Base-by-base conservation (phyloP, 176 grass and related monocot genomes). In the Hsuehochloa calcarea region DNA sequence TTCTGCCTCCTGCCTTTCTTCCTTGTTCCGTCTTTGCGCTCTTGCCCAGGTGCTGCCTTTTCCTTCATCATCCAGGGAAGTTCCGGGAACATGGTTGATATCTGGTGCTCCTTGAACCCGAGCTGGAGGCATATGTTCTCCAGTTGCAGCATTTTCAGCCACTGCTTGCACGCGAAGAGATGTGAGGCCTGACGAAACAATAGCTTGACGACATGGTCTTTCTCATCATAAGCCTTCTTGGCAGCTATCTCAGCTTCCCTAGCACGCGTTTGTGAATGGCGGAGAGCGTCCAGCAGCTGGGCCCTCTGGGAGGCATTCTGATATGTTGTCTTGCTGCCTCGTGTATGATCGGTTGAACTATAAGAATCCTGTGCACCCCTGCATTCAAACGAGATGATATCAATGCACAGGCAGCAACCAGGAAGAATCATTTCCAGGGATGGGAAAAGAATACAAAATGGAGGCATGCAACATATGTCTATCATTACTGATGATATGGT, bases 111-210 rank as follows among this genome's bases (percentile, higher is more conserved):
- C 49, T 88, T 90, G 27, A 89, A 58, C 90, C 80, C 92, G 23
- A 96, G 90, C 86, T 96, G 91, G 84, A 96, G 91, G 81, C 93
- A 96, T 17, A 99, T 82, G 65, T 91, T 99, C 72, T 99, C 96
- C 62, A 94, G 66, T 19, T 99, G 96, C 81, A 99, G 67, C 81
- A 96, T 89, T 82, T 91, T 91, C 40, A 99, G 47, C 96, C 93
- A 99, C 19, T 99, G 96, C 84, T 94, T 99, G 86, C 56, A 96
- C 3, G 93, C 96, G 44, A 96, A 96, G 6, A 99, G 91, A 46
- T 99, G 91, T 0, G 96, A 99, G 2, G 96, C 93, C 81, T 94
- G 91, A 17, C 92, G 90, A 65, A 99, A 92, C 14, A 96, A 64
- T n/a, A 99, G 84, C 71, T 92, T 96, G 68, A 99, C 71, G 16